These are phyloP conservation scores for Immersiporthe knoxdaviesiana DNA, from an alignment of 2,329 filamentous ascomycete genomes.

Conservation along the genomic window DNA sequence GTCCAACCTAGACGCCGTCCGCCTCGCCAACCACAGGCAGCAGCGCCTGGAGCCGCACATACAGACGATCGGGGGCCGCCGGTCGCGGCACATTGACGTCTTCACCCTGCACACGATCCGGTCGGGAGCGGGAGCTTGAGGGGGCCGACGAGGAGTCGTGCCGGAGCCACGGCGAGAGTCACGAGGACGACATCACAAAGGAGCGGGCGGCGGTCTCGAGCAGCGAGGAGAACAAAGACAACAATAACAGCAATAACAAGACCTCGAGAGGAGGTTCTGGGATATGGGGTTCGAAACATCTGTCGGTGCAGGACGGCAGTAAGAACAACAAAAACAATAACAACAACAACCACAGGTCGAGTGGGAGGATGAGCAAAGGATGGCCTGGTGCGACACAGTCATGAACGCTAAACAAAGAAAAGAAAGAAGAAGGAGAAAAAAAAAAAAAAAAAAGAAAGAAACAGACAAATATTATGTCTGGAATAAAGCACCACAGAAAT, in stretches of 20 bases:
- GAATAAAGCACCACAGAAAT: neutral
- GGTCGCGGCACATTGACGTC: conserved; percentile 8
- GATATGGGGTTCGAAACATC: neutral
- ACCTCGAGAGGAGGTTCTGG: neutral
- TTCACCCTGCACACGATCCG: conserved; percentile 12
- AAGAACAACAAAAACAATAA: neutral
- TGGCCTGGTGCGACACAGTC: neutral
- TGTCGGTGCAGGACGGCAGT: neutral
- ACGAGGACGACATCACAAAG: neutral
- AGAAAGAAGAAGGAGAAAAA: neutral
- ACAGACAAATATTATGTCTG: neutral
- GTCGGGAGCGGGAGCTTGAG: neutral
- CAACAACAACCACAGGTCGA: neutral
- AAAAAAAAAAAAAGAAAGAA: neutral
- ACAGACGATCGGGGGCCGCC: neutral
- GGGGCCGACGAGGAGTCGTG: conserved; percentile 3
- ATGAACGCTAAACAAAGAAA: neutral
- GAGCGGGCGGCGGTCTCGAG: neutral
- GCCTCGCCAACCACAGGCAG: neutral
- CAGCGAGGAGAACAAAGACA: neutral
- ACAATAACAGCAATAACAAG: neutral
- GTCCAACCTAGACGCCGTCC: neutral
- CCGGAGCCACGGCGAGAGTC: neutral
- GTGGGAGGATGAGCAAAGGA: neutral
- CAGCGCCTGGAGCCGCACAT: neutral